Evolutionary conservation across 176 grass and related monocot genomes (phyloP).

Genomic region (Eragrostis nindensis): DNA sequence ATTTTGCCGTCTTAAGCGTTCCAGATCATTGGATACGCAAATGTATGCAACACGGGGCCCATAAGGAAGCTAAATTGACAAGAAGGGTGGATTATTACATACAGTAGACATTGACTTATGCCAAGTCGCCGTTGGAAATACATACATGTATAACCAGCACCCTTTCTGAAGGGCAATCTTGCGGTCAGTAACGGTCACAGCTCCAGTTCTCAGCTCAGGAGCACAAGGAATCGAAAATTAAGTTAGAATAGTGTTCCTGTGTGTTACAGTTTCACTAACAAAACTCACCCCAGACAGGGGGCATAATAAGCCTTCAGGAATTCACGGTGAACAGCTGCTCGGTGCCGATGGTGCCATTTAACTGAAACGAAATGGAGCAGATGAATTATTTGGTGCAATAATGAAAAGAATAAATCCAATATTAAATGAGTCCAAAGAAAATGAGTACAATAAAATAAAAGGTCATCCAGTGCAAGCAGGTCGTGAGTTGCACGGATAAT

Average conservation of each 20-base stretch:
- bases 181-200: constrained; percentile 28
- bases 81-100: constrained; percentile 35
- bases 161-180: constrained; percentile 37
- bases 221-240: constrained; percentile 37
- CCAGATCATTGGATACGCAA: background rate
- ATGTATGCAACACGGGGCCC: background rate
- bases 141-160: constrained; percentile 39
- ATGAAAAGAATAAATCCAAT: background rate
- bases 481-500: background rate
- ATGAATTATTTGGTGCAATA: background rate
- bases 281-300: constrained; percentile 41
- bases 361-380: constrained; percentile 33
- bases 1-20: background rate
- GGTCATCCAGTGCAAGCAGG: background rate
- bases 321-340: constrained; percentile 20
- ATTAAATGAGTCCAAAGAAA: background rate
- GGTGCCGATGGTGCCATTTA: constrained; percentile 35
- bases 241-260: constrained; percentile 19
- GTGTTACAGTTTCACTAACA: constrained; percentile 51
- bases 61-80: background rate
- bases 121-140: constrained; percentile 27
- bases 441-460: background rate
- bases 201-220: constrained; percentile 33
- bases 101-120: constrained; percentile 19
- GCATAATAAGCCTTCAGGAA: constrained; percentile 49